Evolutionary conservation across 352 stramenopile species (phyloP).

Genomic region (Pythium folliculosum): DNA sequence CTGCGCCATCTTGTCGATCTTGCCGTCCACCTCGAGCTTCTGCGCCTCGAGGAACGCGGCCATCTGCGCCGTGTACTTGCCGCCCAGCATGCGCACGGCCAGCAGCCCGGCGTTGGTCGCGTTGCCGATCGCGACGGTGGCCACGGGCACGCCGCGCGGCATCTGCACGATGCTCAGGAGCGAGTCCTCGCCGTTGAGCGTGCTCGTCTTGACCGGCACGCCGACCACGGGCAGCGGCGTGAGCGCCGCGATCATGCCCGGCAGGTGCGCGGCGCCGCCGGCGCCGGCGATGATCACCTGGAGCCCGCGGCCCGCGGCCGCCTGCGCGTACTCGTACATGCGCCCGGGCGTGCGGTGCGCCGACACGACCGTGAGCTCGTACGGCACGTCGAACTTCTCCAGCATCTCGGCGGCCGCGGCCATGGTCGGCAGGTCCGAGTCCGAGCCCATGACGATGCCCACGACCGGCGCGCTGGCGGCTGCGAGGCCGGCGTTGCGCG

Average conservation of each 20-base stretch:
- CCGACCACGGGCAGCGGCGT: constrained; percentile 92
- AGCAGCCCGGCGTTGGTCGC: constrained; percentile 97
- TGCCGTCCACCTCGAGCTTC: constrained; percentile 92
- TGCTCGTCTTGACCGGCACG: constrained; percentile 97
- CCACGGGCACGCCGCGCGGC: constrained; percentile 96
- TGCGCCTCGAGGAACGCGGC: constrained; percentile 91
- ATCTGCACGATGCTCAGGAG: constrained; percentile 99
- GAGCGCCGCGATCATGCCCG: constrained; percentile 92
- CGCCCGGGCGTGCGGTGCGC: constrained; percentile 97
- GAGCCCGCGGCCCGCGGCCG: constrained; percentile 86
- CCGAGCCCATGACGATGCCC: constrained; percentile 91
- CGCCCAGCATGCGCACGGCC: constrained; percentile 95
- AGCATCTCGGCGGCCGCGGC: constrained; percentile 94
- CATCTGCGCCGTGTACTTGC: constrained; percentile 87
- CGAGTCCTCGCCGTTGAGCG: constrained; percentile 97
- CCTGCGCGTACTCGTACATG: constrained; percentile 96
- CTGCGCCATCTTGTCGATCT: constrained; percentile 88
- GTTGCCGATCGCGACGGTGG: constrained; percentile 98
- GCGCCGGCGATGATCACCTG: constrained; percentile 95
- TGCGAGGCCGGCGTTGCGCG: constrained; percentile 42
- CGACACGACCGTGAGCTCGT: constrained; percentile 98
- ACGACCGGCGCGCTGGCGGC: constrained; percentile 46
- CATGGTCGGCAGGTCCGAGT: constrained; percentile 98
- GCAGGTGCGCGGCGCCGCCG: constrained; percentile 96
- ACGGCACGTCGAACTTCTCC: constrained; percentile 94